Conservation (phyloP, 2,329 filamentous ascomycete species). For the Berkeleyomyces rouxiae region DNA sequence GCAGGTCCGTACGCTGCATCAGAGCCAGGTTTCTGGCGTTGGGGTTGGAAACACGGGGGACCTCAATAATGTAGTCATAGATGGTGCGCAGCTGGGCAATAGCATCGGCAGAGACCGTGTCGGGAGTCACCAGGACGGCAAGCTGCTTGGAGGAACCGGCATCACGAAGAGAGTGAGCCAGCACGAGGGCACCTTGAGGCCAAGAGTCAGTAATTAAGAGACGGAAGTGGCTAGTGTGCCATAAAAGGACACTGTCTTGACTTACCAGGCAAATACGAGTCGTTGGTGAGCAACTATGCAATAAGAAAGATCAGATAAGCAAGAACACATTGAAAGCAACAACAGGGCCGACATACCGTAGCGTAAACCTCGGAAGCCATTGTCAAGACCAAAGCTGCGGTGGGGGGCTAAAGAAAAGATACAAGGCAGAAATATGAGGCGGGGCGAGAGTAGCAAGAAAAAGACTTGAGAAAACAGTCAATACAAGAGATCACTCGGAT, state of each 20-base stretch:
- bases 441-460: background rate
- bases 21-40: slow-evolving; percentile 69
- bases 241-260: slow-evolving; percentile 14
- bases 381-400: slow-evolving; percentile 3
- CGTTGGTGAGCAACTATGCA: slow-evolving; percentile 54
- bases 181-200: slow-evolving; percentile 65
- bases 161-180: slow-evolving; percentile 90
- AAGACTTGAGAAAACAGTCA: background rate
- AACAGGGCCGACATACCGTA: slow-evolving; percentile 2
- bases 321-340: background rate
- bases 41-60: slow-evolving; percentile 61
- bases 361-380: slow-evolving; percentile 11
- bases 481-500: background rate
- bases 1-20: slow-evolving; percentile 80
- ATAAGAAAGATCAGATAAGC: background rate
- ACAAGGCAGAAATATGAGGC: background rate
- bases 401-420: background rate
- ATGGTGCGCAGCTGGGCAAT: slow-evolving; percentile 68
- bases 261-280: slow-evolving; percentile 81
- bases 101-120: slow-evolving; percentile 58
- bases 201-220: background rate
- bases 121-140: slow-evolving; percentile 66
- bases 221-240: background rate
- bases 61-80: slow-evolving; percentile 79
- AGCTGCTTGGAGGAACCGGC: slow-evolving; percentile 73